Conservation (phyloP, 306 rosid genomes). For the Mimosa bimucronata region DNA sequence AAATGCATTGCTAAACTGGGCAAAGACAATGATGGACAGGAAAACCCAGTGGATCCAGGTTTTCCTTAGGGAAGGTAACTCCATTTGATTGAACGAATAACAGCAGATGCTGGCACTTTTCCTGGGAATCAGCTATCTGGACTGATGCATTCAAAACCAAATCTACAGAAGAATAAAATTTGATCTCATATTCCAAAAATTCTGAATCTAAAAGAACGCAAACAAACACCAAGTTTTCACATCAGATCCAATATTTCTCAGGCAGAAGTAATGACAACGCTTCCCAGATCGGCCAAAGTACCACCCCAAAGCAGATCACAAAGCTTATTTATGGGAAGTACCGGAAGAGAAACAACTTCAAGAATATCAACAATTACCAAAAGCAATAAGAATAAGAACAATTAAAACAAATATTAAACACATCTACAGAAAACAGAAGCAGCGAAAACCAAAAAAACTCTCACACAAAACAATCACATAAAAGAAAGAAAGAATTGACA, state of each 20-base stretch:
- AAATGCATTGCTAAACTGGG: conserved; percentile 58
- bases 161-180: conserved; percentile 51
- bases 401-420: neutral
- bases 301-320: conserved; percentile 28
- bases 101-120: conserved; percentile 30
- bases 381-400: neutral
- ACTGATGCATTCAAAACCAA: conserved; percentile 43
- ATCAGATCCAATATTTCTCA: conserved; percentile 35
- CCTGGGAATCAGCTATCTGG: conserved; percentile 41
- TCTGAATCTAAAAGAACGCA: neutral
- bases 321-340: neutral
- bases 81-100: conserved; percentile 48
- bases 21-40: conserved; percentile 43
- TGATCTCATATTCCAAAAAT: conserved; percentile 26
- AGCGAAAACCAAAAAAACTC: neutral
- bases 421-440: neutral
- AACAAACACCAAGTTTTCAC: neutral
- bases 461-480: neutral
- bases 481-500: neutral
- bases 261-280: neutral
- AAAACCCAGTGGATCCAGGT: conserved; percentile 43
- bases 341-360: neutral
- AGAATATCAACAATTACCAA: neutral
- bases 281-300: conserved; percentile 15
- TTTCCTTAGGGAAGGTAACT: conserved; percentile 40